Evolutionary conservation across 306 rosid species (phyloP), one percentile per base, ranked within the genome.

Genomic region (Vachellia collinsii): DNA sequence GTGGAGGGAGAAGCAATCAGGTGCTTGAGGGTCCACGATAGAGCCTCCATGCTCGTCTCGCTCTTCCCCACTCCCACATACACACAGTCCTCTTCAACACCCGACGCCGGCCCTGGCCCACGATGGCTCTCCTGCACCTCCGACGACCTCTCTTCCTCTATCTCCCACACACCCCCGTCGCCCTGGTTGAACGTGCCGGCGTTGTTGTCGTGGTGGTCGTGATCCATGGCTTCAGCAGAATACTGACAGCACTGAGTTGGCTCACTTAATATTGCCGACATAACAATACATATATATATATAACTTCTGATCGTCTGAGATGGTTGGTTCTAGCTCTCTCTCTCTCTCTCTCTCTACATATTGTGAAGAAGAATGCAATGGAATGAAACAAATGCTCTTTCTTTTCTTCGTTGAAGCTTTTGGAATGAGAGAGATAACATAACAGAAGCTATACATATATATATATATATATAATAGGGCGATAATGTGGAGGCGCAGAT

Each of bases 61-160:
- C 91, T 84, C 76, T 91, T 79, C 16, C 91, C 93, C n/a, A 92
- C 91, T 46, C 86, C 94, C 4, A 94, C 97, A 81, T 94, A 87
- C 83, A 94, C 88, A 84, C 79, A 59, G 12, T 87, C 86, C 13
- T 62, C 68, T 6, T 29, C 67, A 11, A 3, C 6, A 6, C 3
- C 81, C 89, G 91, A 68, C 34, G 90, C 83, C 41, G 64, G 76
- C 56, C 46, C 41, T 39, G 11, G 16, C 36, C 53, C 17, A 1
- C 51, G 4, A 19, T 23, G 48, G 8, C 7, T 11, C 19, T 1
- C 47, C 74, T 59, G 37, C 5, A 61, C 1, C 50, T 79, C 39
- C n/a, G 81, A 34, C 0, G 85, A 25, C 16, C 48, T 81, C 39
- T 91, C 93, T 76, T 93, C 94, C 85, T 91, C 94, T 70, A 91